A percentile compares a stretch with the other conserved stretches of the same genome.
These are phyloP conservation scores for Phytopythium sindhum DNA, from an alignment of 352 stramenopile species.

Conservation along the genomic window DNA sequence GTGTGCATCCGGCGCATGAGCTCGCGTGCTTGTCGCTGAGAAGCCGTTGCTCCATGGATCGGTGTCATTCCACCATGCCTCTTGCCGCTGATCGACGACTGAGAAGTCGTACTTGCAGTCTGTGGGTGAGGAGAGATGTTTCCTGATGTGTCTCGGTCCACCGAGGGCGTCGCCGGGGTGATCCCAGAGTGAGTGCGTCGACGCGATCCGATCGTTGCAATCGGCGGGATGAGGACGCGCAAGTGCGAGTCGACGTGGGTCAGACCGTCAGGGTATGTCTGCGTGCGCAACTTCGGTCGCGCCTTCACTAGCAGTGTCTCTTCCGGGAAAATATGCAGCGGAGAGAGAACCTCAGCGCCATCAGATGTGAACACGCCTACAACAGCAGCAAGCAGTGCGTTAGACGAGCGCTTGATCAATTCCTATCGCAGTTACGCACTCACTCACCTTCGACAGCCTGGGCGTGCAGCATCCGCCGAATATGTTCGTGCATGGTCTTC, in stretches of 20 bases:
- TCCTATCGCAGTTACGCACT: not conserved
- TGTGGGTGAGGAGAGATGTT: not conserved
- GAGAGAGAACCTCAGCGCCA: constrained; percentile 62
- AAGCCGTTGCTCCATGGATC: constrained; percentile 7
- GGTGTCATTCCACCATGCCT: constrained; percentile 1
- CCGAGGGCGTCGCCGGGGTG: not conserved
- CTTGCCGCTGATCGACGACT: not conserved
- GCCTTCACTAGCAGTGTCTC: constrained; percentile 72
- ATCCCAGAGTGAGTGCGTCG: constrained; percentile 1
- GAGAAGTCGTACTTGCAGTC: not conserved
- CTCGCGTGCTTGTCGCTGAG: constrained; percentile 2
- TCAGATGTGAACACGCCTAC: constrained; percentile 50
- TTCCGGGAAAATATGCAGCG: constrained; percentile 65
- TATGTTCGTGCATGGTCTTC: constrained; percentile 53
- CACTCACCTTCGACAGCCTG: constrained; percentile 55
- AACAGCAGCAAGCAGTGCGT: constrained; percentile 7
- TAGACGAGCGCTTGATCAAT: not conserved
- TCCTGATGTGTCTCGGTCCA: not conserved
- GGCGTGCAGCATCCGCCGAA: constrained; percentile 68
- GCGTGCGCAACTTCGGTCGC: constrained; percentile 43
- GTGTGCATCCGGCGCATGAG: not conserved
- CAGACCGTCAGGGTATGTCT: constrained; percentile 17
- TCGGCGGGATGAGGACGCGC: constrained; percentile 15
- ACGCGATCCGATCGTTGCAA: not conserved
- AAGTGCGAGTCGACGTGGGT: constrained; percentile 16